Conservation (phyloP, 768 basidiomycete species). For the Boletus patriciae region DNA sequence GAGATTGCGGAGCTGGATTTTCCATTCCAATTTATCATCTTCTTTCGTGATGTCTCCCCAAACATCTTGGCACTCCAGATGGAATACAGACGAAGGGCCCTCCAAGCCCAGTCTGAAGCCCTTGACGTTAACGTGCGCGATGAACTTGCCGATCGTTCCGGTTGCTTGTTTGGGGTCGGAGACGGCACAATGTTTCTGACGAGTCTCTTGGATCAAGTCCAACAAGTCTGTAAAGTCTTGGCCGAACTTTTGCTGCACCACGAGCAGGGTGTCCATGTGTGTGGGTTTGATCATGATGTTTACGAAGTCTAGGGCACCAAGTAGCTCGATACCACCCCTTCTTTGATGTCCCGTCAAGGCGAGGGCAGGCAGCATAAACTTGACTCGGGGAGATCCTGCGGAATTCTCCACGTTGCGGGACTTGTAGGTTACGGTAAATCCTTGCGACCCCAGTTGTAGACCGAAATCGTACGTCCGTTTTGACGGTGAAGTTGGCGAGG, state of each 20-base stretch:
- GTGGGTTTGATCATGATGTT: slow-evolving; percentile 74
- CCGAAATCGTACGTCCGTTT: slow-evolving; percentile 53
- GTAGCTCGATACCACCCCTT: slow-evolving; percentile 44
- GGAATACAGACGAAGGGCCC: slow-evolving; percentile 68
- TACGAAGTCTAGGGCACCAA: slow-evolving; percentile 66
- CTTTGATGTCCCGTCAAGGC: slow-evolving; percentile 62
- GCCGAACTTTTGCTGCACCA: slow-evolving; percentile 86
- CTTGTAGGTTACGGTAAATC: slow-evolving; percentile 56
- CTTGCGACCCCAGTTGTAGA: slow-evolving; percentile 60
- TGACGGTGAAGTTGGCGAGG: slow-evolving; percentile 33
- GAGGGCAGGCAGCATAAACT: slow-evolving; percentile 64
- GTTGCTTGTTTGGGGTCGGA: slow-evolving; percentile 6
- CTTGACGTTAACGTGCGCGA: slow-evolving; percentile 61
- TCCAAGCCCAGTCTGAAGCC: slow-evolving; percentile 82
- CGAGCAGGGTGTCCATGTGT: slow-evolving; percentile 80
- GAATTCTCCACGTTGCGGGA: slow-evolving; percentile 36
- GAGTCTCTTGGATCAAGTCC: slow-evolving; percentile 61
- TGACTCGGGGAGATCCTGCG: slow-evolving; percentile 50
- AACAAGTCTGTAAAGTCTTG: slow-evolving; percentile 85
- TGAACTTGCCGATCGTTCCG: slow-evolving; percentile 37
- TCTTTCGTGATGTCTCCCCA: slow-evolving; percentile 56
- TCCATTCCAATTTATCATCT: slow-evolving; percentile 54
- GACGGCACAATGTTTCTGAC: slow-evolving; percentile 30
- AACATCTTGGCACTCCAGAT: slow-evolving; percentile 74
- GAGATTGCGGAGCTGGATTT: slow-evolving; percentile 68